Evolutionary conservation across 306 rosid genomes (phyloP).

Genomic region (Macrotyloma uniflorum): DNA sequence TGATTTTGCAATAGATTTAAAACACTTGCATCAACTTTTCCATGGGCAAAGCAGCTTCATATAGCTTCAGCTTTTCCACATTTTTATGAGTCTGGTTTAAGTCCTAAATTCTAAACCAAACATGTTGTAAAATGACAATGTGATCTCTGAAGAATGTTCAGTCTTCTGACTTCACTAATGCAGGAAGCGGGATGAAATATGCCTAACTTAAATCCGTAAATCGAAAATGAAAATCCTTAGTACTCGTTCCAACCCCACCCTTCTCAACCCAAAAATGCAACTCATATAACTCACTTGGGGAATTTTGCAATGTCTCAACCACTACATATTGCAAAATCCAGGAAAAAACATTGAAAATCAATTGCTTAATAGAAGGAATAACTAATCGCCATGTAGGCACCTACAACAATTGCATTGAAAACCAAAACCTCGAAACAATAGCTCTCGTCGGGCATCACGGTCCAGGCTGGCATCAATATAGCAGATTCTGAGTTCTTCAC

Average conservation of each 20-base stretch:
- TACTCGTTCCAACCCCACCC: neutral
- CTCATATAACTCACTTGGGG: neutral
- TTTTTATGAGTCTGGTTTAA: neutral
- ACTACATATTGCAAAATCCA: constrained; percentile 2
- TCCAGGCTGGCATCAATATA: constrained; percentile 86
- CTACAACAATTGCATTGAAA: constrained; percentile 75
- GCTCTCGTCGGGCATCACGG: constrained; percentile 64
- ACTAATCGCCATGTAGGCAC: constrained; percentile 67
- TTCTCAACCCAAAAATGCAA: neutral
- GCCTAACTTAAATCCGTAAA: neutral
- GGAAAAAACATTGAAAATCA: constrained; percentile 10
- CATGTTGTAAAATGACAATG: neutral
- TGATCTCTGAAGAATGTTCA: neutral
- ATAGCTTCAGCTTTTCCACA: neutral
- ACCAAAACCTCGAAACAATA: constrained; percentile 74
- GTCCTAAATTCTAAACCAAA: neutral
- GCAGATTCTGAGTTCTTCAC: constrained; percentile 94
- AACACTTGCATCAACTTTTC: neutral
- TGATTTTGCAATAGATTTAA: neutral
- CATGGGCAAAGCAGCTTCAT: too few species aligned
- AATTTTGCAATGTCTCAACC: neutral
- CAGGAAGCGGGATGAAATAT: neutral
- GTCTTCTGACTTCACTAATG: neutral
- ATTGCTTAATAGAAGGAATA: too few species aligned
- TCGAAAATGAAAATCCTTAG: neutral